Conservation (phyloP, 1,139 yeast genomes). For the Diutina sp. region DNA sequence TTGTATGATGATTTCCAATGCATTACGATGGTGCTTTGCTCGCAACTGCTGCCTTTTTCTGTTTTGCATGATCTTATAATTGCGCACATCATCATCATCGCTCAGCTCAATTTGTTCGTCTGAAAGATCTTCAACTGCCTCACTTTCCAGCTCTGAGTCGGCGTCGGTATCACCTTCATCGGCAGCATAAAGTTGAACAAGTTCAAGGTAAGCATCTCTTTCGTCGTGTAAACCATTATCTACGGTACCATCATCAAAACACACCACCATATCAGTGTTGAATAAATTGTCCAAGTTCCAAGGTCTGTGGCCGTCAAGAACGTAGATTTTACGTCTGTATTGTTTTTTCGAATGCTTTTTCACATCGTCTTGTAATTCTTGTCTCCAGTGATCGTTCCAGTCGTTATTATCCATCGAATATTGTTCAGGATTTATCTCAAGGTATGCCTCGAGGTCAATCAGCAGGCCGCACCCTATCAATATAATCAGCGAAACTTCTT, state of each 20-base stretch:
- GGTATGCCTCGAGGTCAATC: slow-evolving; percentile 70
- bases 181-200: slow-evolving; percentile 12
- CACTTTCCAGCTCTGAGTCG: slow-evolving; percentile 20
- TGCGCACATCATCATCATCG: slow-evolving; percentile 21
- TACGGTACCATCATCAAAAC: slow-evolving; percentile 80
- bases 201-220: slow-evolving; percentile 33
- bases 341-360: slow-evolving; percentile 5
- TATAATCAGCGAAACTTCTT: slow-evolving; percentile 65
- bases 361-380: slow-evolving; percentile 1
- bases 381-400: slow-evolving; percentile 6
- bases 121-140: slow-evolving; percentile 11
- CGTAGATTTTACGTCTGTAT: slow-evolving; percentile 46
- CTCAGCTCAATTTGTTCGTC: slow-evolving; percentile 14
- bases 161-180: slow-evolving; percentile 14
- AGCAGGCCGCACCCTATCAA: slow-evolving; percentile 93
- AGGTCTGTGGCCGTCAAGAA: slow-evolving; percentile 88
- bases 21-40: slow-evolving; percentile 7
- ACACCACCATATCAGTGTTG: slow-evolving; percentile 68
- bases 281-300: slow-evolving; percentile 92
- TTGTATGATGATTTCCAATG: slow-evolving; percentile 52
- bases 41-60: slow-evolving; percentile 20
- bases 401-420: slow-evolving; percentile 9
- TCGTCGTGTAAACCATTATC: slow-evolving; percentile 42
- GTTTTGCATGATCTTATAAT: slow-evolving; percentile 12
- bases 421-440: slow-evolving; percentile 50